Base-by-base conservation (phyloP, 495 filamentous ascomycete genomes). In the Darksidea phi region DNA sequence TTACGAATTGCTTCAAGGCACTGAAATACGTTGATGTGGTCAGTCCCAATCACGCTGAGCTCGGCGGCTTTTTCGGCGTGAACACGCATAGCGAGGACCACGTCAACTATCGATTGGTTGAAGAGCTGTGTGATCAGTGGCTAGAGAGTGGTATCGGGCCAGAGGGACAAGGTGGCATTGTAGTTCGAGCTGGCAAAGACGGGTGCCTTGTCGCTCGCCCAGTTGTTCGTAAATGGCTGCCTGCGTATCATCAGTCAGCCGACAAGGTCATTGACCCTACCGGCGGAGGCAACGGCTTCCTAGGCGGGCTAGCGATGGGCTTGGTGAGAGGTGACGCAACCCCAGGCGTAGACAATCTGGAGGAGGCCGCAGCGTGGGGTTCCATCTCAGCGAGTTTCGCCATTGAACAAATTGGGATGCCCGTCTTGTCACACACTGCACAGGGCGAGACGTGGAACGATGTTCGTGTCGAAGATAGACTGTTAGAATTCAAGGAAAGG, bases 241-340 rank as follows among this genome's bases (percentile, higher is more conserved):
- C 83, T n/a, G 82, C 84, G 12, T 84, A 82, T 70, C 80, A 86
- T 63, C 72, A 76, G 54, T 73, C 76, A 25, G 43, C 58, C 25
- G 52, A 63, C 7, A 80, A 78, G 51, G 90, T 97, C 7, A 76
- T 95, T 15, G 94, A 98, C 73, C 92, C 93, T 0, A 98, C 94
- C 0, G 94, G 94, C n/a, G 94, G 92, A 20, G 94, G 94, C 0
- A 98, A 98, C 72, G 86, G 87, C 0, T 98, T 96, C 68, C 78
- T 97, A 0, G 94, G 94, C 7, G 94, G 82, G 4, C 69, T 96
- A n/a, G 80, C 85, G 0, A 84, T 93, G 21, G 90, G 86, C 1
- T 73, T 96, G 60, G 84, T 87, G 13, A 78, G 86, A 57, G 66
- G 66, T 28, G 58, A 58, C 13, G 42, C 56, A 34, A 23, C 62